These are phyloP conservation scores for Cystofilobasidium ferigula DNA, from an alignment of 768 basidiomycete genomes.

Conservation along the genomic window DNA sequence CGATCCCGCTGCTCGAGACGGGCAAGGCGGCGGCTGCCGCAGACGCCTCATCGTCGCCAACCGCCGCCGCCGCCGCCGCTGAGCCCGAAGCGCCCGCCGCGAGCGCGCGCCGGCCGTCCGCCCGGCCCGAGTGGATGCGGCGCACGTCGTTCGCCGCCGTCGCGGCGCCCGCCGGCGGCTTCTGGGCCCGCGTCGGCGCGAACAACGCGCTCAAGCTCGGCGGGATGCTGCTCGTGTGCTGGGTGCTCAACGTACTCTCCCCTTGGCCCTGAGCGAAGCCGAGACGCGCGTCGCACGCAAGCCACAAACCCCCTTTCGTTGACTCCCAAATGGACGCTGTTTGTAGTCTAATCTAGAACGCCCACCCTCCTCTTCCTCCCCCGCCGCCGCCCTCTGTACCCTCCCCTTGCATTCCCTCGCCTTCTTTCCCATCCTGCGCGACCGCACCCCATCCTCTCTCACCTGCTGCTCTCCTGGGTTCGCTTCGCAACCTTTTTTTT, in stretches of 20 bases:
- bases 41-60: not conserved
- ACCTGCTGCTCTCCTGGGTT: too few species aligned
- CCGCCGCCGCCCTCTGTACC: too few species aligned
- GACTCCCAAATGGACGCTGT: too few species aligned
- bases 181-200: not conserved
- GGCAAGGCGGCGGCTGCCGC: not conserved
- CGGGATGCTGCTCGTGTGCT: conserved; percentile 12
- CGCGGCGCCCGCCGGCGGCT: not conserved
- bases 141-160: conserved; percentile 6
- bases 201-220: conserved; percentile 8
- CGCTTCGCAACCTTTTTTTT: too few species aligned
- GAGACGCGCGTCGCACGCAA: too few species aligned
- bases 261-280: conserved; percentile 4
- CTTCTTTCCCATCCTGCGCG: too few species aligned
- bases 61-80: not conserved
- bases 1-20: conserved; percentile 19
- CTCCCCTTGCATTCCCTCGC: too few species aligned
- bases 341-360: too few species aligned
- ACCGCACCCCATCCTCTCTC: too few species aligned
- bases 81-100: not conserved
- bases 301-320: too few species aligned
- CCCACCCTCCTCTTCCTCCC: too few species aligned
- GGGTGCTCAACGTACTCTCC: conserved; percentile 15
- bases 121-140: conserved; percentile 5
- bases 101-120: not conserved